Base-by-base conservation (phyloP, 495 filamentous ascomycete species). In the Neurospora sp. region DNA sequence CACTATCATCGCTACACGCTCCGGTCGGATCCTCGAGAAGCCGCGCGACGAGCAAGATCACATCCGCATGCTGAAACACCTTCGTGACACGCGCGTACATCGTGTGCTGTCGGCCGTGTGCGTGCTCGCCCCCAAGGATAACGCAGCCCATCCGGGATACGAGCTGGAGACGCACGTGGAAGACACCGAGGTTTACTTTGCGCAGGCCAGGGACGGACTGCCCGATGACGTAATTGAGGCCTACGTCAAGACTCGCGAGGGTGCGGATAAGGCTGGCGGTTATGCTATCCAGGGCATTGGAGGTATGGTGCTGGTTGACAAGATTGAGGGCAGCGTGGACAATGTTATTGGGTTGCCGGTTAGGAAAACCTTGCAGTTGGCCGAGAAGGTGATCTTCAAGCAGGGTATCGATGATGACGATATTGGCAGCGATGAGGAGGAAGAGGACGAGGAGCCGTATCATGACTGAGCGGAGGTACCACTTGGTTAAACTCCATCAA, bases 281-380 rank as follows among this genome's bases (percentile, higher is more conserved):
- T 99, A 99, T 83, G 96, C 93, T 11, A 85, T 98, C 59, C 96
- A 99, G 82, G 94, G 94, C 3, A 79, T 95, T 3, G 96, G 93
- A n/a, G 88, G 90, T 2, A 80, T 86, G 77, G 87, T 97, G 76
- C 79, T 98, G 72, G 88, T 99, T 20, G 94, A 97, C 82, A 90
- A 86, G 82, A 91, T 99, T 72, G 91, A 97, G 75, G 96, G 96
- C 8, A 89, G 89, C 66, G 94, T 90, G 78, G 95, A 99, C 87
- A 98, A 98, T 84, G 96, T 98, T 8, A 89, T 99, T 70, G 96
- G 96, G n/a, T 81, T 99, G 84, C 96, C 96, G 39, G 83, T 99
- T 72, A 88, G 93, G 79, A 87, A 89, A 77, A 93, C 90, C 35
- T 79, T 98, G 82, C 89, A 89, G 82, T 78, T 97, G 73, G 94